Evolutionary conservation across 148 eudicot genomes (phyloP).

Genomic region (Heliosperma pusillum): DNA sequence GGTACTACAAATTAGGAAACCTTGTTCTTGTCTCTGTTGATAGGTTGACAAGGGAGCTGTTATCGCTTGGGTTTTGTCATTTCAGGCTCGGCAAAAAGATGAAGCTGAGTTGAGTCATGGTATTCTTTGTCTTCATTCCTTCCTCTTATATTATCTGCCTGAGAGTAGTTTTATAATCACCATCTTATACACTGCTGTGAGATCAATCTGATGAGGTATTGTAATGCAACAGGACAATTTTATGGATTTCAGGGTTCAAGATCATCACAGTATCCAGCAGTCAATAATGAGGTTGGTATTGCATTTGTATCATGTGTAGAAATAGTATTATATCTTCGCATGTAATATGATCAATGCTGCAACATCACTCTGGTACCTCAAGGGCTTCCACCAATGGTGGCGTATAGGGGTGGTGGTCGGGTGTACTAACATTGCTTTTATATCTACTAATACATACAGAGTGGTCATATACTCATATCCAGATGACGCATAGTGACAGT

Average conservation of each 20-base stretch:
- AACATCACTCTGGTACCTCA: too few species aligned
- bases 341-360: conserved; percentile 2
- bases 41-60: conserved; percentile 70
- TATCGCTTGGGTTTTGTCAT: conserved; percentile 71
- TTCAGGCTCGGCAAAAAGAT: conserved; percentile 58
- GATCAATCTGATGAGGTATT: conserved; percentile 12
- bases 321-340: not conserved
- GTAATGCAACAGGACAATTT: conserved; percentile 56
- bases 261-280: conserved; percentile 63
- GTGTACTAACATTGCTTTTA: too few species aligned
- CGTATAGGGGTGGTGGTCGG: too few species aligned
- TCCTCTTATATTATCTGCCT: not conserved
- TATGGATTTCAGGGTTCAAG: conserved; percentile 91
- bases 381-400: too few species aligned
- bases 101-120: conserved; percentile 44
- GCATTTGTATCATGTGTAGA: conserved; percentile 1
- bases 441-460: not conserved
- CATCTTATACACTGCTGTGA: not conserved
- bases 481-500: too few species aligned
- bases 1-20: not conserved
- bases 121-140: conserved; percentile 11
- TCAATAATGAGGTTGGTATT: conserved; percentile 49
- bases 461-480: too few species aligned
- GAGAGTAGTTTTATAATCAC: not conserved
- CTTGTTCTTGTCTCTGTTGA: not conserved